Percentiles rank a stretch among this genome's conserved stretches.
Conservation (phyloP, 208 protist genomes). For the Trypanosomatidae sp. region DNA sequence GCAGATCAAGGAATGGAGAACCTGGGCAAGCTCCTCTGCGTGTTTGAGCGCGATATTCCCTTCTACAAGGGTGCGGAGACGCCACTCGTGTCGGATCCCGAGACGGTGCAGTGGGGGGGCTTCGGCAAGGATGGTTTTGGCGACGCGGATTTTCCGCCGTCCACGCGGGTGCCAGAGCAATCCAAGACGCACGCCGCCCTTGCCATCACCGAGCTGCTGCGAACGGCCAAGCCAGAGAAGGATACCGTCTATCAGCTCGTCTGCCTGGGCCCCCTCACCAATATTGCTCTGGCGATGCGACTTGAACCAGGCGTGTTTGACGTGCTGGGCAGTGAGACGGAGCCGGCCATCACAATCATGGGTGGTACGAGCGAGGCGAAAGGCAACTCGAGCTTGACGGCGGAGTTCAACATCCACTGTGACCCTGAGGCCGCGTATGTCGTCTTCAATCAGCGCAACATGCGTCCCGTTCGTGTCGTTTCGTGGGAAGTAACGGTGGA, state of each 20-base stretch:
- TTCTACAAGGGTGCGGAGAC: conserved; percentile 64
- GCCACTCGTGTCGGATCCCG: conserved; percentile 61
- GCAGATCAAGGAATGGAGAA: conserved; percentile 80
- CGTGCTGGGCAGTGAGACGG: conserved; percentile 63
- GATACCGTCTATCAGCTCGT: conserved; percentile 68
- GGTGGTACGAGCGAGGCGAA: conserved; percentile 71
- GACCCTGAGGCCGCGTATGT: conserved; percentile 85
- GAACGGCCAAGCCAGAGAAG: conserved; percentile 27
- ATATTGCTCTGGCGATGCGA: conserved; percentile 75
- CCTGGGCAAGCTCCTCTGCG: conserved; percentile 74
- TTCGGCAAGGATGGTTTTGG: conserved; percentile 83
- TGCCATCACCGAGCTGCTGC: conserved; percentile 64
- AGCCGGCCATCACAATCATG: conserved; percentile 76
- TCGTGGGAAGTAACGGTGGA: conserved; percentile 80
- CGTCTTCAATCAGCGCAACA: conserved; percentile 61
- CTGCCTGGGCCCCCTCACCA: conserved; percentile 73
- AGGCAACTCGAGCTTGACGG: conserved; percentile 78
- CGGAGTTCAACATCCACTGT: conserved; percentile 88
- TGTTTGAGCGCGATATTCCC: conserved; percentile 70
- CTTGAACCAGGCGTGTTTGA: conserved; percentile 50
- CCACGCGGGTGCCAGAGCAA: conserved; percentile 34
- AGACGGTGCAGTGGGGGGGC: conserved; percentile 78
- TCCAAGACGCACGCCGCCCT: conserved; percentile 52
- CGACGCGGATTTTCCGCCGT: conserved; percentile 61
- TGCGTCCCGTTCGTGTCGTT: conserved; percentile 61